These are phyloP conservation scores for Fagus sylvatica DNA, from an alignment of 306 rosid species.

Conservation along the genomic window DNA sequence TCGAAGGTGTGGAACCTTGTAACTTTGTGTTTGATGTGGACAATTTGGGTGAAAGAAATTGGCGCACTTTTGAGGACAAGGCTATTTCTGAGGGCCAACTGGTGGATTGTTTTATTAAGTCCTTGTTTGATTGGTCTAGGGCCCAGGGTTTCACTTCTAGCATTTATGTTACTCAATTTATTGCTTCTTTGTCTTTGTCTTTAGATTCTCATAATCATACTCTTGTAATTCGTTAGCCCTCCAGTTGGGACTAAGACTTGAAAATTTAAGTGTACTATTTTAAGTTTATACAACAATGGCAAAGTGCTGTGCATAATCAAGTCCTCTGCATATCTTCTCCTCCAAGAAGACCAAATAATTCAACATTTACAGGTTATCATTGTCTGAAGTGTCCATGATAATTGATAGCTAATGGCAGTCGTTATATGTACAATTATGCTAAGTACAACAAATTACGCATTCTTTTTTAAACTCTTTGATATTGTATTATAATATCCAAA, in stretches of 20 bases:
- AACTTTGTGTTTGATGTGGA: too few species aligned
- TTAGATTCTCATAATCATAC: too few species aligned
- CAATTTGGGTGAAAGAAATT: too few species aligned
- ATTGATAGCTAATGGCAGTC: background rate
- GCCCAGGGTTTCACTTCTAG: too few species aligned
- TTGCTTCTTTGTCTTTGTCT: too few species aligned
- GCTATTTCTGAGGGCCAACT: too few species aligned
- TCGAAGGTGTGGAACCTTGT: too few species aligned
- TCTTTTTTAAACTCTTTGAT: background rate
- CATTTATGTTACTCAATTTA: too few species aligned
- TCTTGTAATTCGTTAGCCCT: background rate
- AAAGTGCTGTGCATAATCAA: constrained; percentile 9
- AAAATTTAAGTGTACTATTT: background rate
- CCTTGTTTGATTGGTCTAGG: too few species aligned
- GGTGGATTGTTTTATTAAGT: too few species aligned
- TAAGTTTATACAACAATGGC: constrained; percentile 1
- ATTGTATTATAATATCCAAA: background rate
- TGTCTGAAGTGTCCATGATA: background rate
- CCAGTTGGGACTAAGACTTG: background rate
- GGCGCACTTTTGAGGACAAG: too few species aligned
- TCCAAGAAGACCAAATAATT: background rate
- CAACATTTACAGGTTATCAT: background rate
- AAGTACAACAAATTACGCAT: background rate
- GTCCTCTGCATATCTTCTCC: background rate
- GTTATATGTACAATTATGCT: background rate